Evolutionary conservation across 2,329 filamentous ascomycete species (phyloP), one percentile per base, ranked within the genome.

Genomic region (Aspergillus vadensis): DNA sequence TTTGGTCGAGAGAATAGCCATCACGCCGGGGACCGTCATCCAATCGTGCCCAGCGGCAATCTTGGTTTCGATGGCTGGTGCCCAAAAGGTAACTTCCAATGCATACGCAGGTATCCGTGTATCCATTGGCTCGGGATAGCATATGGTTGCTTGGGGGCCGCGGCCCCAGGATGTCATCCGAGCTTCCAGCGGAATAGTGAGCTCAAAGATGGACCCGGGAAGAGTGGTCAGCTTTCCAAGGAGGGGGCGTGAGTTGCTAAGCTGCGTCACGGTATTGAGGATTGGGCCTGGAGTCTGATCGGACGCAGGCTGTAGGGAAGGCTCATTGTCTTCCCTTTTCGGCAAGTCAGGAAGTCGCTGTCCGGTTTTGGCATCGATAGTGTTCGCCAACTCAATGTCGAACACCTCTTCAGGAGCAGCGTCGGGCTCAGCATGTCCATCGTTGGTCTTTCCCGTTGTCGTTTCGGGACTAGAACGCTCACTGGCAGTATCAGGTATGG

Each of bases 121-220:
- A 65, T 97, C 91, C 23, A 79, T 77, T 30, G 75, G 78, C 51
- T 88, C 80, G 1, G 83, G 76, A 69, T 92, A 91, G 2, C 88
- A 80, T 30, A 88, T 77, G 0, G 89, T 94, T 68, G 92, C 93
- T 19, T 83, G 80, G 0, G 77, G 79, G 0, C 85, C 85, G 25
- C 94, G 87, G 30, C 94, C 94, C 87, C 92, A 98, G 0, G 88
- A 89, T 0, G 88, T 86, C 65, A 91, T 77, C 3, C 87, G 86
- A 43, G 86, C 83, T 10, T 86, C 86, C 14, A 97, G 79, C 36
- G 83, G 83, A 32, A 96, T 81, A 0, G 83, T 85, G 23, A 91
- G 82, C 21, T 82, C 83, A 1, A 83, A 78, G 6, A 90, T 80
- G 0, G 92, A 97, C 14, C 86, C 86, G 0, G 83, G 69, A 0